phyloP scores from a whole-genome alignment of 140 eudicot genomes.

The Stevia rebaudiana region DNA sequence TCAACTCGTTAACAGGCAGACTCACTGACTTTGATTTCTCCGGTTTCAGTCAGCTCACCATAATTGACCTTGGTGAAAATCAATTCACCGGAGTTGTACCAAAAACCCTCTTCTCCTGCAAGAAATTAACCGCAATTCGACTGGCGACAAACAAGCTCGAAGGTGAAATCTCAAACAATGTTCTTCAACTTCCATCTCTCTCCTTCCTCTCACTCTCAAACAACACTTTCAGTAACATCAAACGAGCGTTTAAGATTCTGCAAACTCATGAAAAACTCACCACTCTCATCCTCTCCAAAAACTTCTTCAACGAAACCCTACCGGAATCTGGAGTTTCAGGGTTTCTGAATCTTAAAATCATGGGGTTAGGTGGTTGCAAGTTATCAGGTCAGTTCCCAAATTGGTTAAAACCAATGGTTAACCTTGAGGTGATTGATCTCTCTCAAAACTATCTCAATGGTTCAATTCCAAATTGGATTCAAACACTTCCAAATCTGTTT shows the following conservation, averaged over 20 bases:
- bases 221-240: neutral
- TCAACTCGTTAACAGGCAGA: neutral
- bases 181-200: neutral
- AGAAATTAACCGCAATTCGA: neutral
- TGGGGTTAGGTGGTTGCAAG: constrained; percentile 11
- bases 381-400: neutral
- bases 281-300: constrained; percentile 5
- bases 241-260: neutral
- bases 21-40: constrained; percentile 1
- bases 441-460: neutral
- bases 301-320: constrained; percentile 4
- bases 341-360: neutral
- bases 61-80: constrained; percentile 6
- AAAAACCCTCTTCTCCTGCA: neutral
- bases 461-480: constrained; percentile 7
- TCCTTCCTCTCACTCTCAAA: constrained; percentile 11
- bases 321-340: neutral
- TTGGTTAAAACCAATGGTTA: neutral
- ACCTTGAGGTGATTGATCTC: constrained; percentile 13
- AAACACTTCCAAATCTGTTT: constrained; percentile 4
- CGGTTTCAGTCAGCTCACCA: neutral
- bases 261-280: neutral
- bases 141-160: neutral
- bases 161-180: neutral
- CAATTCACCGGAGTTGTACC: constrained; percentile 4